Conservation (phyloP, 2,329 filamentous ascomycete species). For the Xylariaceae sp. region DNA sequence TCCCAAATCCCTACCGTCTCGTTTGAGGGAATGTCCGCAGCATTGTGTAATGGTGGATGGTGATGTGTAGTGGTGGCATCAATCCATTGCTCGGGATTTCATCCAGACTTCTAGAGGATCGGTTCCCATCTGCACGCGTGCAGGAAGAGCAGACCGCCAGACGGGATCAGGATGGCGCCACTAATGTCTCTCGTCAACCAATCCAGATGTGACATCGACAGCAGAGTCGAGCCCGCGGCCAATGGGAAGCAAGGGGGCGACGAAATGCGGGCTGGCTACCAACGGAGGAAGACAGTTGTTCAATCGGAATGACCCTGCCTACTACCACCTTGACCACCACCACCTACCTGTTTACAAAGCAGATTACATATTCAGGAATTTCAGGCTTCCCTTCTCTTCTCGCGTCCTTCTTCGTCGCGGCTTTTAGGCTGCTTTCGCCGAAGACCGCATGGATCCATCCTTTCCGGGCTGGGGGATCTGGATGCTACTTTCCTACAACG, state of each 20-base stretch:
- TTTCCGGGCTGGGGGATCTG: not conserved
- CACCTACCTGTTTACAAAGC: not conserved
- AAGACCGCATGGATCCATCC: not conserved
- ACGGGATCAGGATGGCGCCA: conserved; percentile 16
- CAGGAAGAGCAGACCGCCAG: conserved; percentile 20
- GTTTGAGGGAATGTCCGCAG: too few relatives aligned
- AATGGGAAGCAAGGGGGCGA: conserved; percentile 12
- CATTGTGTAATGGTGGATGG: too few relatives aligned
- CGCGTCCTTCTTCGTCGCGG: too few relatives aligned
- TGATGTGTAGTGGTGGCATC: too few relatives aligned
- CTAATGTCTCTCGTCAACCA: conserved; percentile 7
- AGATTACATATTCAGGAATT: too few relatives aligned
- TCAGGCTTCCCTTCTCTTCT: too few relatives aligned
- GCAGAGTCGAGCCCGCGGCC: not conserved
- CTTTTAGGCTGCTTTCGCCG: conserved; percentile 8
- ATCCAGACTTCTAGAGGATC: conserved; percentile 17
- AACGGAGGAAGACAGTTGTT: not conserved
- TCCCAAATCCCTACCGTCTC: too few relatives aligned
- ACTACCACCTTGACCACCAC: not conserved
- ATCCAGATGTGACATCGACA: conserved; percentile 7
- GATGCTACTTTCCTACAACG: too few relatives aligned
- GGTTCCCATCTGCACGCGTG: conserved; percentile 10
- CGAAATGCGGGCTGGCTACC: conserved; percentile 17
- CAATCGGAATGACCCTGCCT: not conserved
- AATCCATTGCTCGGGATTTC: conserved; percentile 15